Base-by-base conservation (phyloP, 306 rosid species). In the Boehmeria nivea region DNA sequence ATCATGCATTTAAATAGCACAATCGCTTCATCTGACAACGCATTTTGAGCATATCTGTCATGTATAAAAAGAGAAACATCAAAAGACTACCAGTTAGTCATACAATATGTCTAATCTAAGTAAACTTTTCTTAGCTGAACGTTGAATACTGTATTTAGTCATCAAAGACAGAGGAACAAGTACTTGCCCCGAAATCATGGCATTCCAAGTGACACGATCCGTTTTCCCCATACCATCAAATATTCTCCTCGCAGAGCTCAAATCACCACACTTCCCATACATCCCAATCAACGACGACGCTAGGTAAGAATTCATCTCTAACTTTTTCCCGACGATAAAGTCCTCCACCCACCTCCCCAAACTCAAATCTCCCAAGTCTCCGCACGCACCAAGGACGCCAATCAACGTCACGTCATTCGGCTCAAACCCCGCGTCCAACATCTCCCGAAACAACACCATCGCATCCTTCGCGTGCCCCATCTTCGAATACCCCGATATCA, bases 41-140 rank as follows among this genome's bases (percentile, higher is more conserved):
- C 98, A 65, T 82, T 87, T 74, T 90, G 95, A 54, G 98, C 88
- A 72, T 87, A 90, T 52, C 98, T 90, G 82, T 39, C 67, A 81
- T 40, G 39, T 25, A 70, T 48, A 33, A 47, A 57, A 51, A 23
- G 61, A 2, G 7, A 43, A 1, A 12, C 13, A 26, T 20, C 2
- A 20, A 57, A 16, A 46, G 55, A 42, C 22, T 1, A 51, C 51
- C 50, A 19, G n/a, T 3, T 3, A 23, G 47, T 22, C 17, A 12
- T 10, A 18, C 27, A 54, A 11, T 9, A 25, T 39, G 37, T 26
- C 24, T 49, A 28, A 19, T 1, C 9, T 10, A 52, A 7, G 3
- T 13, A 33, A 8, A 18, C 22, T 18, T 47, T 43, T 4, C 24
- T 22, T 22, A 15, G 16, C 2, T 14, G 14, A 26, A 26, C 8